phyloP scores from a whole-genome alignment of 2,329 filamentous ascomycete genomes.

The Pyrenophora graminea region DNA sequence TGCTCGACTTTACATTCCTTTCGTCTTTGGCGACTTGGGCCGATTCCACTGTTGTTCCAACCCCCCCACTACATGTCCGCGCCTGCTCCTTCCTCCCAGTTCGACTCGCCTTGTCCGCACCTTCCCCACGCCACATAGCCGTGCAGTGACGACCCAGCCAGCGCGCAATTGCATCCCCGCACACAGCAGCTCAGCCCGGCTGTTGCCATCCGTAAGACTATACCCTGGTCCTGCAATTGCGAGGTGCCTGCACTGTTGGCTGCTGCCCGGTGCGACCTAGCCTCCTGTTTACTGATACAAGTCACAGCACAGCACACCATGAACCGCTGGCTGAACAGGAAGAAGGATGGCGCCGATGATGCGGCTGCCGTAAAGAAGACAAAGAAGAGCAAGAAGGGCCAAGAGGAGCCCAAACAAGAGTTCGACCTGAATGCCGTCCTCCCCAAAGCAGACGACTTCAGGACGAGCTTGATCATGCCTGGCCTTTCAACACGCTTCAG shows the following conservation, averaged over 20 bases:
- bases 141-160: background rate
- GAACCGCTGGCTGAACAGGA: constrained; percentile 79
- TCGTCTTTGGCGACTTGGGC: background rate
- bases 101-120: constrained; percentile 9
- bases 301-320: constrained; percentile 53
- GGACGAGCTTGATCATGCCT: constrained; percentile 94
- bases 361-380: constrained; percentile 34
- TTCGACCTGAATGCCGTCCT: constrained; percentile 75
- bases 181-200: background rate
- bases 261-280: background rate
- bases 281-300: constrained; percentile 19
- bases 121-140: constrained; percentile 3
- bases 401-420: constrained; percentile 62
- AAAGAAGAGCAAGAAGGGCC: constrained; percentile 58
- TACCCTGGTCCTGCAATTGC: constrained; percentile 7
- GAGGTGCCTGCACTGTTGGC: constrained; percentile 1
- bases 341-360: constrained; percentile 57
- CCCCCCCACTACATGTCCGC: constrained; percentile 33
- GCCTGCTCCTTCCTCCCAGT: constrained; percentile 20
- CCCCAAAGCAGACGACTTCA: constrained; percentile 84
- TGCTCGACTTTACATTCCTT: constrained; percentile 1
- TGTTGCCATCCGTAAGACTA: constrained; percentile 21
- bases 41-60: too few species aligned
- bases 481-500: constrained; percentile 94
- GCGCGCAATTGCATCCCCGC: background rate